phyloP scores from a whole-genome alignment of 2,329 filamentous ascomycete genomes.

The Sclerotinia sclerotiorum region DNA sequence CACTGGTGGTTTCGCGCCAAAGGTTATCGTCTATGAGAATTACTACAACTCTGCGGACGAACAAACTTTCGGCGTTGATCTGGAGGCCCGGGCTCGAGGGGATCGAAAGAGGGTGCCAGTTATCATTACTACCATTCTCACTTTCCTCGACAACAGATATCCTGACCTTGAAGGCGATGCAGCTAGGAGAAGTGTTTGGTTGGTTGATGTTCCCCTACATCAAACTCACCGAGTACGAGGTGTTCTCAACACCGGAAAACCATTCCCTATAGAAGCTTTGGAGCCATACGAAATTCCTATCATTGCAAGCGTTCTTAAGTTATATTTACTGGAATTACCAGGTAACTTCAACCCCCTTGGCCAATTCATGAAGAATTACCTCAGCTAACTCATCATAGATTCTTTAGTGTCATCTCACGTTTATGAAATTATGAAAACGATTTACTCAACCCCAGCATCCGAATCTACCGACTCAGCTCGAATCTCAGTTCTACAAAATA shows the following conservation, averaged over 20 bases:
- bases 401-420: conserved; percentile 98
- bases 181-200: conserved; percentile 87
- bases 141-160: conserved; percentile 94
- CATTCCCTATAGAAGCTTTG: conserved; percentile 72
- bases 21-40: conserved; percentile 92
- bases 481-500: conserved; percentile 90
- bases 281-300: conserved; percentile 91
- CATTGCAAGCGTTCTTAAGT: conserved; percentile 85
- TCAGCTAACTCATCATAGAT: conserved; percentile 54
- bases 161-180: conserved; percentile 97
- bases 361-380: not conserved
- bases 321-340: conserved; percentile 92
- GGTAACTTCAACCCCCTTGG: conserved; percentile 55
- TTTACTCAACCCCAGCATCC: conserved; percentile 80
- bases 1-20: conserved; percentile 88
- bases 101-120: conserved; percentile 95
- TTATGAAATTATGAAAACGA: conserved; percentile 97
- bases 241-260: conserved; percentile 83
- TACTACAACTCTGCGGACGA: conserved; percentile 99
- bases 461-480: conserved; percentile 77
- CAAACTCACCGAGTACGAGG: conserved; percentile 82
- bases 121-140: conserved; percentile 88
- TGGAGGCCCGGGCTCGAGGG: conserved; percentile 89
- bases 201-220: conserved; percentile 83
- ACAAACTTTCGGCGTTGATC: conserved; percentile 95